A percentile compares a stretch with the other conserved stretches of the same genome.
Conservation (phyloP, 768 basidiomycete species). For the Auriscalpium microsporum region DNA sequence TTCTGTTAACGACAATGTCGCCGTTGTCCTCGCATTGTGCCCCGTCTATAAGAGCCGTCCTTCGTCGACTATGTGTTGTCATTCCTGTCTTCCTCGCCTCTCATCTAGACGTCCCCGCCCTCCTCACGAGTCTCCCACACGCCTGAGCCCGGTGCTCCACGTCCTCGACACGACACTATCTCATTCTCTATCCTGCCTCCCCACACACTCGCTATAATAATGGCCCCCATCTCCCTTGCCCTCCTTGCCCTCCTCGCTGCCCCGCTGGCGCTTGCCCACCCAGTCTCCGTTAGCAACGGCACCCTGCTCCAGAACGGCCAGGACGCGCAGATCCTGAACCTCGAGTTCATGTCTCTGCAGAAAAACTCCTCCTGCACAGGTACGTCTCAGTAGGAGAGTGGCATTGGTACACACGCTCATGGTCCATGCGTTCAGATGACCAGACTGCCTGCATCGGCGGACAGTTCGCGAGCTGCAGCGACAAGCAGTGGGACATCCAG, state of each 20-base stretch:
- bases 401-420: background rate
- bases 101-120: background rate
- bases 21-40: background rate
- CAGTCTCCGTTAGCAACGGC: slow-evolving; percentile 30
- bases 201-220: slow-evolving; percentile 10
- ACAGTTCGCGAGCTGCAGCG: slow-evolving; percentile 32
- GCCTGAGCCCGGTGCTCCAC: slow-evolving; percentile 12
- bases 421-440: slow-evolving; percentile 25
- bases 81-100: background rate
- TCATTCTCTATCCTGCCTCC: background rate
- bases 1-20: background rate
- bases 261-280: slow-evolving; percentile 23
- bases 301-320: slow-evolving; percentile 42
- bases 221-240: slow-evolving; percentile 20
- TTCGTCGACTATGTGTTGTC: background rate
- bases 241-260: slow-evolving; percentile 15
- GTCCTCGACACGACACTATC: background rate
- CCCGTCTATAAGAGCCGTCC: background rate
- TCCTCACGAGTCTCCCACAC: background rate
- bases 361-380: slow-evolving; percentile 37
- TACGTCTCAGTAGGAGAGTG: slow-evolving; percentile 16
- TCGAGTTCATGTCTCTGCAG: slow-evolving; percentile 34
- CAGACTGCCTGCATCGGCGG: slow-evolving; percentile 37
- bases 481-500: slow-evolving; percentile 32
- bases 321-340: slow-evolving; percentile 44